A percentile compares a stretch with the other conserved stretches of the same genome.
Evolutionary conservation across 306 rosid species (phyloP).

Genomic region (Begonia fuchsioides): DNA sequence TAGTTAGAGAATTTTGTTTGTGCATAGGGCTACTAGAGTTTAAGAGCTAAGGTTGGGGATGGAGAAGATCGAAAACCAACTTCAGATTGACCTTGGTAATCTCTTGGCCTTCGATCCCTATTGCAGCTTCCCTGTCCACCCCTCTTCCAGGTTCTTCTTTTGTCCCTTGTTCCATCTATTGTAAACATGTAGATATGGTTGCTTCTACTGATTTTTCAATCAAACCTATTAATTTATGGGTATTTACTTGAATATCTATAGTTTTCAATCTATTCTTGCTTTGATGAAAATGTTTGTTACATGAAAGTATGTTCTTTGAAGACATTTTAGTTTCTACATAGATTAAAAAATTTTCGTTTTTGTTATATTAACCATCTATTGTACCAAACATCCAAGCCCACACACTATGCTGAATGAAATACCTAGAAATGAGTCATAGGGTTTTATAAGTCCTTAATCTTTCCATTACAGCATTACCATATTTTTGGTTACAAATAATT

Average conservation of each 20-base stretch:
- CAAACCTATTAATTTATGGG: too few relatives aligned
- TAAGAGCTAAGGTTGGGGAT: slow-evolving; percentile 1
- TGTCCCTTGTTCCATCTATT: background rate
- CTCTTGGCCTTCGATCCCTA: slow-evolving; percentile 53
- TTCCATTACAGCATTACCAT: background rate
- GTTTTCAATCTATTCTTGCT: background rate
- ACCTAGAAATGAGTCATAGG: background rate
- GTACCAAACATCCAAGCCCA: too few relatives aligned
- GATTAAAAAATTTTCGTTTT: too few relatives aligned
- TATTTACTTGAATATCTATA: background rate
- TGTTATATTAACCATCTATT: too few relatives aligned
- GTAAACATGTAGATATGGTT: background rate
- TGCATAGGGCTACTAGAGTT: too few relatives aligned
- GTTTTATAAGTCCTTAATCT: background rate
- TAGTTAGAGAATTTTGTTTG: too few relatives aligned
- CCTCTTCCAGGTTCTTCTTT: slow-evolving; percentile 26
- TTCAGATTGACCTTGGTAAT: slow-evolving; percentile 58
- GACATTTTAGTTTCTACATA: background rate
- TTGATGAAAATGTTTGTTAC: background rate
- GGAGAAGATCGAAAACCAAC: slow-evolving; percentile 16
- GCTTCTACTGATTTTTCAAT: background rate
- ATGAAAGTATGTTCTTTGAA: too few relatives aligned
- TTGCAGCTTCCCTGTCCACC: slow-evolving; percentile 27
- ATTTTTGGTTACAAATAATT: background rate
- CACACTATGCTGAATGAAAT: background rate